Evolutionary conservation across 2,329 filamentous ascomycete genomes (phyloP).

Genomic region (Penicillium verrucosum): DNA sequence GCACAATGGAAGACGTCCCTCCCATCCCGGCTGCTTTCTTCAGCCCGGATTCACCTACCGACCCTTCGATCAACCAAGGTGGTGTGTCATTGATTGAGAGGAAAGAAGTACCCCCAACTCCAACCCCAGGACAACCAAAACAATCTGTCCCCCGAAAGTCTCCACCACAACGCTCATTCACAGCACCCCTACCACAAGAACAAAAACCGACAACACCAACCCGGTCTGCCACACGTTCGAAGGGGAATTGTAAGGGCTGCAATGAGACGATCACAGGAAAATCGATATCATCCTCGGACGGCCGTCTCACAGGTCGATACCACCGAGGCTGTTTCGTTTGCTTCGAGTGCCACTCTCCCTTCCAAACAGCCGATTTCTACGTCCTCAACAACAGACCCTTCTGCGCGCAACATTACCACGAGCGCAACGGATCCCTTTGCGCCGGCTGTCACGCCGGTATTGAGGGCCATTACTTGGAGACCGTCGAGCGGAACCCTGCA

Average conservation of each 20-base stretch:
- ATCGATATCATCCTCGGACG: constrained; percentile 89
- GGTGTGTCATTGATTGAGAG: constrained; percentile 37
- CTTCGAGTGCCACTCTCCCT: constrained; percentile 74
- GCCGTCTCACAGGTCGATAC: constrained; percentile 85
- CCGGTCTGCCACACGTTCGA: constrained; percentile 47
- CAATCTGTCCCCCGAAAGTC: constrained; percentile 20
- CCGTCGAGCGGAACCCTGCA: constrained; percentile 49
- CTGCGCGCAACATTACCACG: constrained; percentile 89
- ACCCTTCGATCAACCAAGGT: constrained; percentile 45
- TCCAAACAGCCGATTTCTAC: constrained; percentile 87
- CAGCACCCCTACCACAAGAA: constrained; percentile 40
- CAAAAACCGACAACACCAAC: constrained; percentile 40
- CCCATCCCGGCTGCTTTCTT: constrained; percentile 32
- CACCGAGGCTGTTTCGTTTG: constrained; percentile 96
- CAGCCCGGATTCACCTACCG: constrained; percentile 48
- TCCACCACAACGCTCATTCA: constrained; percentile 30
- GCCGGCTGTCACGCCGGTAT: constrained; percentile 77
- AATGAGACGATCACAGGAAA: constrained; percentile 76
- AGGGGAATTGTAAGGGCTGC: constrained; percentile 82
- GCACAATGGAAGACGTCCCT: constrained; percentile 27
- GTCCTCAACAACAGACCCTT: constrained; percentile 83
- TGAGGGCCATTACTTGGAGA: constrained; percentile 90
- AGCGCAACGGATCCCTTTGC: constrained; percentile 83
- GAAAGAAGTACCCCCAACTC: background rate
- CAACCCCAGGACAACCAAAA: constrained; percentile 10